Evolutionary conservation across 495 filamentous ascomycete species (phyloP).

Genomic region (Penicillium argentinense): DNA sequence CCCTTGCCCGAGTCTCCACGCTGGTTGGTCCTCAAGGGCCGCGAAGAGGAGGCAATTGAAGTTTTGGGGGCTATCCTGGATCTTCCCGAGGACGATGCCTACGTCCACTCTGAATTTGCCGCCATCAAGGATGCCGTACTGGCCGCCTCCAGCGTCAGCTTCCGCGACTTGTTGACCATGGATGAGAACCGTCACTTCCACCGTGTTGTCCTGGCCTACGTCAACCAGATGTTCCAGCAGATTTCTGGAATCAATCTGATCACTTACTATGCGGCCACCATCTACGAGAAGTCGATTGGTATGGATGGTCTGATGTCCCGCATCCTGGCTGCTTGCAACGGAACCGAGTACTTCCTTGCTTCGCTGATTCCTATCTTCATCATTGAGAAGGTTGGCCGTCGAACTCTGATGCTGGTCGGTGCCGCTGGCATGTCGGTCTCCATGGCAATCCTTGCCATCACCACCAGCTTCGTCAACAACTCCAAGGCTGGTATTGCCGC

Average conservation of each 20-base stretch:
- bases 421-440: constrained; percentile 65
- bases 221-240: constrained; percentile 79
- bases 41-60: constrained; percentile 33
- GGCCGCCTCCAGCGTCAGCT: constrained; percentile 62
- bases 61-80: constrained; percentile 34
- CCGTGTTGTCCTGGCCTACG: constrained; percentile 66
- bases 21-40: constrained; percentile 43
- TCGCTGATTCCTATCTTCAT: constrained; percentile 70
- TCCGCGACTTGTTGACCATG: constrained; percentile 69
- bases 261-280: constrained; percentile 68
- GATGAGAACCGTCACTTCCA: constrained; percentile 73
- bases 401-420: constrained; percentile 70
- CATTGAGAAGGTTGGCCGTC: constrained; percentile 67
- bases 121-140: constrained; percentile 75
- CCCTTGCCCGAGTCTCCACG: constrained; percentile 43
- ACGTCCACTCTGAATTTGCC: constrained; percentile 61
- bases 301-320: constrained; percentile 60
- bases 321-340: constrained; percentile 68
- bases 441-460: constrained; percentile 66
- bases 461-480: constrained; percentile 30
- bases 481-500: constrained; percentile 49
- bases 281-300: constrained; percentile 59
- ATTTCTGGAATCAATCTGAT: constrained; percentile 75
- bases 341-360: constrained; percentile 73
- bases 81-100: constrained; percentile 27